Base-by-base conservation (phyloP, 768 basidiomycete species). In the Candolleomyces efflorescens region DNA sequence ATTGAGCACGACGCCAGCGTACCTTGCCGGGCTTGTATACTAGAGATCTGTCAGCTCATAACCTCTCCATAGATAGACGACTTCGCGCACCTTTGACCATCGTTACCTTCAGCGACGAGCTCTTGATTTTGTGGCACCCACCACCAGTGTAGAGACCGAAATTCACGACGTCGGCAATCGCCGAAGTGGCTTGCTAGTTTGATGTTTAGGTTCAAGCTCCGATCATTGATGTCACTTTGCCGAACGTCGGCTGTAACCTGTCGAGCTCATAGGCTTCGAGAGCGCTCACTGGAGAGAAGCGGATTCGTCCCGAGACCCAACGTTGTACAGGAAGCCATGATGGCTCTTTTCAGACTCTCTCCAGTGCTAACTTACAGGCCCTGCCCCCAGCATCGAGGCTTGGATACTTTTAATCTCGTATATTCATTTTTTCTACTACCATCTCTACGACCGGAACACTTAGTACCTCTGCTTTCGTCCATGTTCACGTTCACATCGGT, bases 11-110 rank as follows among this genome's bases (percentile, higher is more conserved):
- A 32, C 32, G 32, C 32, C 32, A 32, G 32, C 65, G 56, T 67
- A 93, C 92, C 84, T 95, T 95, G 77, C 93, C 92, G 72, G 92
- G 86, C 78, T 95, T 95, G 86, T 92, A 94, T 71, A 95, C 93
- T 94, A 11, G 27, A 47, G 51, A 53, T 53, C 26, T 53, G 45
- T 67, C 55, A 70, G 59, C 15, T 46, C 54, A 46, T 36, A 38
- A 56, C 43, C 55, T 51, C 24, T 26, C 48, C 23, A 56, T 7
- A 27, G 13, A 54, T 36, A 44, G 55, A 59, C 53, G 60, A 39
- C 38, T 46, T 36, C 20, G 58, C 76, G 65, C 69, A 82, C 81
- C 82, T 81, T 80, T 83, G 70, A 82, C 81, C 82, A 83, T 83
- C 73, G 76, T 78, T 73, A 75, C 69, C 73, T 65, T 67, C 66